Evolutionary conservation across 2,329 filamentous ascomycete species (phyloP).

Genomic region (Colletotrichum sidae): DNA sequence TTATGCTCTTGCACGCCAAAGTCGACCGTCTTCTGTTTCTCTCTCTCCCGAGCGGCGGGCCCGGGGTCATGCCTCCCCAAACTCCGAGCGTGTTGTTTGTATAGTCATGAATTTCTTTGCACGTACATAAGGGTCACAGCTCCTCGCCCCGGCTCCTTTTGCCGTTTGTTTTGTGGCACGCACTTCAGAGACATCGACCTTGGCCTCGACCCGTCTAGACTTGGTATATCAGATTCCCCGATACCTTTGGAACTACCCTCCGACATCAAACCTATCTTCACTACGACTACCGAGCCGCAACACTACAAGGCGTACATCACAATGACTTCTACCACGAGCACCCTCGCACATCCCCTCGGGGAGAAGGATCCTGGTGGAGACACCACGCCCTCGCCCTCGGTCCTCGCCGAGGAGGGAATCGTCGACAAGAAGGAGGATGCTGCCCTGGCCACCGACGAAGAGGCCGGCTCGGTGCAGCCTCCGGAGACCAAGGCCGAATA

Average conservation of each 20-base stretch:
- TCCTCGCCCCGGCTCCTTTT: conserved; percentile 4
- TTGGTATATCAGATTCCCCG: background rate
- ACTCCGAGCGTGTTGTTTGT: conserved; percentile 20
- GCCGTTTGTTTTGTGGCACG: conserved; percentile 16
- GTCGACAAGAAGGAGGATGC: conserved; percentile 30
- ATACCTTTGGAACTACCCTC: background rate
- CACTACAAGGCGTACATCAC: background rate
- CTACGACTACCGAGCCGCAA: background rate
- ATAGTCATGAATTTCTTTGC: background rate
- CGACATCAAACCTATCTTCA: background rate
- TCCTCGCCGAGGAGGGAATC: conserved; percentile 19
- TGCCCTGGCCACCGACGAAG: conserved; percentile 31
- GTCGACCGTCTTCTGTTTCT: conserved; percentile 4
- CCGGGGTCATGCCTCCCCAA: conserved; percentile 28
- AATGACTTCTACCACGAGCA: conserved; percentile 33
- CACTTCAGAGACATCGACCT: conserved; percentile 23
- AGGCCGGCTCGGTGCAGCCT: conserved; percentile 18
- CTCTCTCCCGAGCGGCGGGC: conserved; percentile 22
- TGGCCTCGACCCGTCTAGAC: background rate
- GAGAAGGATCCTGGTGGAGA: conserved; percentile 23
- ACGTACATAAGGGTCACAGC: conserved; percentile 25
- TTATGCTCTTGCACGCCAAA: conserved; percentile 14
- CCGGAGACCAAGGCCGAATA: conserved; percentile 48
- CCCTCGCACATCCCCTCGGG: conserved; percentile 18
- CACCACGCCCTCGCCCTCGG: conserved; percentile 32